Evolutionary conservation across 2,329 filamentous ascomycete genomes (phyloP).

Genomic region (Trichoderma asperellum): DNA sequence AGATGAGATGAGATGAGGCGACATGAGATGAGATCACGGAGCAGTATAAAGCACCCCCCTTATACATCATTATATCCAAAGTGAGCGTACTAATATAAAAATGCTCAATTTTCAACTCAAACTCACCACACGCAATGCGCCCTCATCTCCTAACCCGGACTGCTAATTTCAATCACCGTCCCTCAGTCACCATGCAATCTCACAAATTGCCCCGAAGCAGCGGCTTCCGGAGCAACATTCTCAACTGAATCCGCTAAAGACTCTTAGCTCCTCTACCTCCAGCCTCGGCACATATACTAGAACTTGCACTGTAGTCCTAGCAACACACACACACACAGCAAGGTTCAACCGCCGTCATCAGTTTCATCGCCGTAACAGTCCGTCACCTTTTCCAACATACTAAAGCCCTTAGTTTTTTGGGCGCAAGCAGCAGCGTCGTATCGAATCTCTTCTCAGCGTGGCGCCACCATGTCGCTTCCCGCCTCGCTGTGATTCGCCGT

Average conservation of each 20-base stretch:
- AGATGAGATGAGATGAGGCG: background rate
- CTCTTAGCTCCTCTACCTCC: background rate
- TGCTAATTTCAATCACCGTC: background rate
- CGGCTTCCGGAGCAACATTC: slow-evolving; percentile 21
- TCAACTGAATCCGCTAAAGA: background rate
- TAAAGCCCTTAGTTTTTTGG: background rate
- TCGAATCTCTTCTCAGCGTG: background rate
- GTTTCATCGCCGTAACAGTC: background rate
- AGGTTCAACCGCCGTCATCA: background rate
- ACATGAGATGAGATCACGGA: background rate
- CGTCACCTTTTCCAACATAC: background rate
- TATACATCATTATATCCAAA: background rate
- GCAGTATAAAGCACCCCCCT: background rate
- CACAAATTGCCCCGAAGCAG: slow-evolving; percentile 13
- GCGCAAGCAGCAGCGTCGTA: background rate
- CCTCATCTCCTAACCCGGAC: background rate
- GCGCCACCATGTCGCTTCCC: background rate
- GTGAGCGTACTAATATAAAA: background rate
- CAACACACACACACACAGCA: background rate
- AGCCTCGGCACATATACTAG: background rate
- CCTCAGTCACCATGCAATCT: background rate
- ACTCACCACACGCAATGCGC: background rate
- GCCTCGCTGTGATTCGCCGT: background rate
- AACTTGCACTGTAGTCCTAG: background rate
- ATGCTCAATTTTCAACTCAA: background rate